phyloP scores from a whole-genome alignment of 2,329 filamentous ascomycete genomes.

The Xylariomycetidae sp. region DNA sequence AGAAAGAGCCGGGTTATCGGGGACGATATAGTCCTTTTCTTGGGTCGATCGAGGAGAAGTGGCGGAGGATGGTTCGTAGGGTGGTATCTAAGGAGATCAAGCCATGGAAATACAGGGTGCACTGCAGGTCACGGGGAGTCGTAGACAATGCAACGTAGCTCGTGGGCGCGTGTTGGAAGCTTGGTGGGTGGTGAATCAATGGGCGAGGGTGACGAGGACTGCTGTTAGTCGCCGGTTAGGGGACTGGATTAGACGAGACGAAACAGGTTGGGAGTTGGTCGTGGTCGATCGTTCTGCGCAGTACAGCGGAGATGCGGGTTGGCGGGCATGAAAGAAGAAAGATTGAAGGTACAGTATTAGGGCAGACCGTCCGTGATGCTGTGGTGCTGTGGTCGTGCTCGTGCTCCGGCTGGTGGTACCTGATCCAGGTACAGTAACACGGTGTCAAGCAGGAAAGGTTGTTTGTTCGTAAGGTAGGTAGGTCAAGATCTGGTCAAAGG shows the following conservation, averaged over 20 bases:
- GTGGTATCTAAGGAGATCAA: slow-evolving; percentile 6
- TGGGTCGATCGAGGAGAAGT: slow-evolving; percentile 1
- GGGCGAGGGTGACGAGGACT: slow-evolving; percentile 1
- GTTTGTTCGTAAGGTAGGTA: too few relatives aligned
- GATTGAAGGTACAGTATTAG: too few relatives aligned
- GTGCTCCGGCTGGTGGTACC: too few relatives aligned
- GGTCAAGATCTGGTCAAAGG: too few relatives aligned
- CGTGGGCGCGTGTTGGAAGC: slow-evolving; percentile 2
- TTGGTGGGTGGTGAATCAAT: slow-evolving; percentile 2
- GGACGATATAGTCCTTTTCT: not conserved
- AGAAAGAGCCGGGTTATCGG: slow-evolving; percentile 3
- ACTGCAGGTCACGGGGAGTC: slow-evolving; percentile 3
- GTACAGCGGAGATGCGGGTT: too few relatives aligned
- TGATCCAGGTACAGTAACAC: too few relatives aligned
- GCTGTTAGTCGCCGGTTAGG: not conserved
- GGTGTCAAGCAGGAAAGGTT: too few relatives aligned
- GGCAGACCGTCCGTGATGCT: too few relatives aligned
- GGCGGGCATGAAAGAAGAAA: slow-evolving; percentile 6
- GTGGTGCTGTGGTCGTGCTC: too few relatives aligned
- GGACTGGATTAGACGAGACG: too few relatives aligned
- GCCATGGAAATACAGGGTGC: slow-evolving; percentile 10
- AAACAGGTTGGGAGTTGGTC: too few relatives aligned
- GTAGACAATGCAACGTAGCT: slow-evolving; percentile 12
- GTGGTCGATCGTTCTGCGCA: too few relatives aligned
- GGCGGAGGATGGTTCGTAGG: slow-evolving; percentile 3